Evolutionary conservation across 2,329 filamentous ascomycete genomes (phyloP).

Genomic region (Coniochaeta hoffmannii): DNA sequence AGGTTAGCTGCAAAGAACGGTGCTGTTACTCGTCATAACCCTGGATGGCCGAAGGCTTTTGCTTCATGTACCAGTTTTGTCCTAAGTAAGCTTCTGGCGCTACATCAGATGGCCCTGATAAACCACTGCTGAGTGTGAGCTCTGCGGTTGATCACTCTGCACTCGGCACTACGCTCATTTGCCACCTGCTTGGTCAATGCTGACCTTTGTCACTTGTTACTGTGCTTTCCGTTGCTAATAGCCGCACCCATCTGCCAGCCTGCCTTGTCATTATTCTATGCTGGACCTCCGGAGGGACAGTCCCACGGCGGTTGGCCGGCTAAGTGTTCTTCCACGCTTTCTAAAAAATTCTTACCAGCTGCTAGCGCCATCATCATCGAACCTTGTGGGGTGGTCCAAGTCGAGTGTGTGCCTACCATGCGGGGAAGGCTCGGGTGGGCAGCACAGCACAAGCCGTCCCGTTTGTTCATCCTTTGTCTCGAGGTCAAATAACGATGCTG

Average conservation of each 20-base stretch:
- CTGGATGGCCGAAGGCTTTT: too few relatives aligned
- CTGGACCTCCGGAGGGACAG: background rate
- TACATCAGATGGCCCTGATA: background rate
- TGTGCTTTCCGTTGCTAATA: too few relatives aligned
- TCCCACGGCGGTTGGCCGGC: background rate
- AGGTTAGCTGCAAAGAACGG: too few relatives aligned
- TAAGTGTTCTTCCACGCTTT: slow-evolving; percentile 13
- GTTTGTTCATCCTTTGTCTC: slow-evolving; percentile 5
- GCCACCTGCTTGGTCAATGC: too few relatives aligned
- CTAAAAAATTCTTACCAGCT: slow-evolving; percentile 1
- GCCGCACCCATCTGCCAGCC: too few relatives aligned
- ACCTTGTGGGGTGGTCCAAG: slow-evolving; percentile 8
- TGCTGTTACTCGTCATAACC: too few relatives aligned
- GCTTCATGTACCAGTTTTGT: background rate
- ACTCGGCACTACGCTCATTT: background rate
- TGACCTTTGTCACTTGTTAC: too few relatives aligned
- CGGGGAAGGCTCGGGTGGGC: too few relatives aligned
- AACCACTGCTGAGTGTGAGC: background rate
- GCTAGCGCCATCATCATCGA: slow-evolving; percentile 1
- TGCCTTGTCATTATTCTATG: too few relatives aligned
- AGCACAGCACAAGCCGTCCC: slow-evolving; percentile 5
- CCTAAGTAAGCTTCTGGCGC: background rate
- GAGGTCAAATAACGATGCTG: background rate
- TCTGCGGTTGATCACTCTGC: background rate
- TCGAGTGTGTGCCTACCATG: slow-evolving; percentile 2